Evolutionary conservation across 768 basidiomycete species (phyloP).

Genomic region (Kwoniella bestiolae): DNA sequence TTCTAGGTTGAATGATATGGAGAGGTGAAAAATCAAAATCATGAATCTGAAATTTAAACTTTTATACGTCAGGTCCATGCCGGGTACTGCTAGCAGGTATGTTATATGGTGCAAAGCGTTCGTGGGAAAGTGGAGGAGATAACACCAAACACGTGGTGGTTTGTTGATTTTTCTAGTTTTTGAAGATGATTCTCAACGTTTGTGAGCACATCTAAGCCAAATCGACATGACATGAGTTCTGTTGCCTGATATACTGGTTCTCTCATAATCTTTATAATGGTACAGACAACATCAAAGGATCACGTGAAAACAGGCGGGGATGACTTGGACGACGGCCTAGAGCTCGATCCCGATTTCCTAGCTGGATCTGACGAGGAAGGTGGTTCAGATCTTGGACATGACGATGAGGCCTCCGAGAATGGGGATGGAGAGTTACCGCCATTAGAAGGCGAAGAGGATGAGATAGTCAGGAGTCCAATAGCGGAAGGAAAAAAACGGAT

Average conservation of each 20-base stretch:
- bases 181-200: background rate
- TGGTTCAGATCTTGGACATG: background rate
- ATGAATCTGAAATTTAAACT: background rate
- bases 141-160: constrained; percentile 1
- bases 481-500: constrained; percentile 34
- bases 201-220: too few species aligned
- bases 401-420: constrained; percentile 1
- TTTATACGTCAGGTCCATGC: background rate
- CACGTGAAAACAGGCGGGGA: constrained; percentile 46
- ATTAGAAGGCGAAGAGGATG: constrained; percentile 22
- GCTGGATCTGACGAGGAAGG: constrained; percentile 38
- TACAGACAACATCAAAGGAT: constrained; percentile 10
- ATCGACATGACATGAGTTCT: background rate
- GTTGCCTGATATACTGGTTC: too few species aligned
- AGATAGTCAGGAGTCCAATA: constrained; percentile 12
- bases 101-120: background rate
- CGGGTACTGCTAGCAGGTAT: background rate
- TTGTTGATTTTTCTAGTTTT: constrained; percentile 8
- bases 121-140: constrained; percentile 12
- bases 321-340: constrained; percentile 56
- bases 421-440: constrained; percentile 11
- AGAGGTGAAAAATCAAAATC: constrained; percentile 3
- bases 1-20: background rate
- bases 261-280: too few species aligned
- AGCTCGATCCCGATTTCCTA: constrained; percentile 49